phyloP scores from a whole-genome alignment of 2,329 filamentous ascomycete species.

The Fusarium sp. region DNA sequence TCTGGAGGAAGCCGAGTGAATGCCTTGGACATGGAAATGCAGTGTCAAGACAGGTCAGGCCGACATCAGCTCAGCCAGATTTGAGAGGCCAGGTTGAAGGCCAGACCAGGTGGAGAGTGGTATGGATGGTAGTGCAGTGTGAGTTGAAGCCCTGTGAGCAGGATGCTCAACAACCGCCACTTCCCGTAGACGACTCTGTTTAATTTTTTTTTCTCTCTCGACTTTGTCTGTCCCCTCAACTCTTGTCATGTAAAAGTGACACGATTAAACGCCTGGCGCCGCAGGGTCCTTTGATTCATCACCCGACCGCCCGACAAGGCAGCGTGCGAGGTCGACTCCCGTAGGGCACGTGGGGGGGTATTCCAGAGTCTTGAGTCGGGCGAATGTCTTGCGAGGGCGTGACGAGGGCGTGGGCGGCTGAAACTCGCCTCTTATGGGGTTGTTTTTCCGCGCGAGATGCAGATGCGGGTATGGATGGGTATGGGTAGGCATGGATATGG shows the following conservation, averaged over 20 bases:
- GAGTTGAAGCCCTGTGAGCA: slow-evolving; percentile 28
- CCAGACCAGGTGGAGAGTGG: slow-evolving; percentile 23
- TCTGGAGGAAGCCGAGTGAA: slow-evolving; percentile 21
- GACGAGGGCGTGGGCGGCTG: slow-evolving; percentile 7
- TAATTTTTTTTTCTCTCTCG: slow-evolving; percentile 9
- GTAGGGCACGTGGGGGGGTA: slow-evolving; percentile 41
- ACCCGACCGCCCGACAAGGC: slow-evolving; percentile 33
- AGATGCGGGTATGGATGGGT: slow-evolving; percentile 5
- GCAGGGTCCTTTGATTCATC: slow-evolving; percentile 35
- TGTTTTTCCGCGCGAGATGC: slow-evolving; percentile 16
- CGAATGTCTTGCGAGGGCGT: slow-evolving; percentile 18
- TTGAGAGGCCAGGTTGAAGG: slow-evolving; percentile 12
- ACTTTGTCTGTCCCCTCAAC: slow-evolving; percentile 15
- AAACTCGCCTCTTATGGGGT: slow-evolving; percentile 6
- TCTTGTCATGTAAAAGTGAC: slow-evolving; percentile 39
- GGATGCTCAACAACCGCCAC: slow-evolving; percentile 19
- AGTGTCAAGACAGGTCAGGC: slow-evolving; percentile 32
- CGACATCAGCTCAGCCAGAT: slow-evolving; percentile 28
- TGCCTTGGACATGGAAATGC: slow-evolving; percentile 19
- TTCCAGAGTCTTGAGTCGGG: slow-evolving; percentile 20
- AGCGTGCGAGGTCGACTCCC: slow-evolving; percentile 36
- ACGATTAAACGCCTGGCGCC: slow-evolving; percentile 33
- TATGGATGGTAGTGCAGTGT: slow-evolving; percentile 13
- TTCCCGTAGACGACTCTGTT: slow-evolving; percentile 6
- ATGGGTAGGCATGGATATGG: slow-evolving; percentile 15